Conservation (phyloP, 2,329 filamentous ascomycete species). For the Penicillium crustosum region DNA sequence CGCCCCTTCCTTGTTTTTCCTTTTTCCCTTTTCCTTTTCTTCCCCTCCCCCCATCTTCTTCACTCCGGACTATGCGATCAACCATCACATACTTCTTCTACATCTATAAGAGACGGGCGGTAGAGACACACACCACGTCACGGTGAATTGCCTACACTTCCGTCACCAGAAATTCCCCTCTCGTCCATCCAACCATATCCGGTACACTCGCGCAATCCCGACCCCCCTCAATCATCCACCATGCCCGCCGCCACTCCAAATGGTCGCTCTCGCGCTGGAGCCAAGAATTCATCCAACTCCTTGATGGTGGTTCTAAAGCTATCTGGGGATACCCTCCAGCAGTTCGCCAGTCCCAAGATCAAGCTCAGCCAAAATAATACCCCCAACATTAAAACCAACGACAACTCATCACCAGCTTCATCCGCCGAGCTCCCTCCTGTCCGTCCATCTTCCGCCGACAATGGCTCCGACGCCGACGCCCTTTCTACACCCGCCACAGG, state of each 20-base stretch:
- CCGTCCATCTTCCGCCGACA: constrained; percentile 42
- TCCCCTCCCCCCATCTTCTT: constrained; percentile 12
- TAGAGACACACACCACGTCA: constrained; percentile 23
- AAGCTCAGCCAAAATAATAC: constrained; percentile 10
- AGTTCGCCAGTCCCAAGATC: constrained; percentile 26
- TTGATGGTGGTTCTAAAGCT: constrained; percentile 42
- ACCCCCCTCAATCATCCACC: constrained; percentile 7
- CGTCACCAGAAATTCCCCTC: constrained; percentile 10
- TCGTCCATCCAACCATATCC: constrained; percentile 5
- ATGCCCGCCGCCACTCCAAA: constrained; percentile 32
- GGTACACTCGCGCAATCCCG: not conserved
- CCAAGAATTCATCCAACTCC: constrained; percentile 24
- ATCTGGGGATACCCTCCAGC: constrained; percentile 37
- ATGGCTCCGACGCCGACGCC: constrained; percentile 41
- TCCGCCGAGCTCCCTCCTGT: constrained; percentile 35
- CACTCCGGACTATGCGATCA: constrained; percentile 32
- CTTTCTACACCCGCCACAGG: constrained; percentile 43
- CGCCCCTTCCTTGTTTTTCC: constrained; percentile 16
- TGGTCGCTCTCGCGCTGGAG: constrained; percentile 35
- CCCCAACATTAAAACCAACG: constrained; percentile 28
- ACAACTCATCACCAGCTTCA: constrained; percentile 40
- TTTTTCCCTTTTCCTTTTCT: constrained; percentile 17
- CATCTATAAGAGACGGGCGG: constrained; percentile 27
- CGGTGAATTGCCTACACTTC: constrained; percentile 16
- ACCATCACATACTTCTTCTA: constrained; percentile 32